Base-by-base conservation (phyloP, 805 yeast genomes). In the Ogataea pini region DNA sequence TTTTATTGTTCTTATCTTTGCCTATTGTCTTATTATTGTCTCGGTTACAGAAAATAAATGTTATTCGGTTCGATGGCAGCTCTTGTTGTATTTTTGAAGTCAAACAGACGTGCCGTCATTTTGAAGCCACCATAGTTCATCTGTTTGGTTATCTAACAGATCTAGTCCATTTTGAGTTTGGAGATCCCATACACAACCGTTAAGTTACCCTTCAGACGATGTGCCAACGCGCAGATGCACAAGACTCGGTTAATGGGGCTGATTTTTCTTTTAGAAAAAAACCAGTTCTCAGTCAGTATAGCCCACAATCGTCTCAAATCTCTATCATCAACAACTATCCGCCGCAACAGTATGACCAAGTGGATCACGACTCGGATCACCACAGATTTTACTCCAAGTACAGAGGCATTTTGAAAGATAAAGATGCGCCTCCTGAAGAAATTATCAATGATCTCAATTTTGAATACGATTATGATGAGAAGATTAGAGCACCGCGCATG, bases 401-500 rank as follows among this genome's bases (percentile, higher is more conserved):
- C 46, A 61, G 56, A 37, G 70, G 70, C 10, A 57, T 65, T 3
- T 36, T 64, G 36, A 62, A 60, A 39, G 60, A 61, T 51, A 62
- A 64, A 45, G 67, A 63, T 28, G 63, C 63, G 42, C 57, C 57
- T 9, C 62, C 65, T 1, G 65, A 59, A 18, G 61, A 60, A 13
- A 47, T 52, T n/a, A 40, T 57, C 24, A 57, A 61, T 41, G 61
- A 63, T 47, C 56, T 62, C 38, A 50, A 52, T 10, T 64, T 57
- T 49, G 67, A 64, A 37, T 62, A 72, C 50, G 72, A 78, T 58
- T 78, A 77, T 53, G 79, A 78, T 54, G 80, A 78, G 50, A 78
- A 77, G 55, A 79, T 78, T 42, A 61, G 83, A 48, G 80, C 81
- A 29, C 83, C 83, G 9, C 60, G 81, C 42, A 75, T 77, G 78